Evolutionary conservation across 139 green algal genomes (phyloP).

Genomic region (Marvania coccoides): DNA sequence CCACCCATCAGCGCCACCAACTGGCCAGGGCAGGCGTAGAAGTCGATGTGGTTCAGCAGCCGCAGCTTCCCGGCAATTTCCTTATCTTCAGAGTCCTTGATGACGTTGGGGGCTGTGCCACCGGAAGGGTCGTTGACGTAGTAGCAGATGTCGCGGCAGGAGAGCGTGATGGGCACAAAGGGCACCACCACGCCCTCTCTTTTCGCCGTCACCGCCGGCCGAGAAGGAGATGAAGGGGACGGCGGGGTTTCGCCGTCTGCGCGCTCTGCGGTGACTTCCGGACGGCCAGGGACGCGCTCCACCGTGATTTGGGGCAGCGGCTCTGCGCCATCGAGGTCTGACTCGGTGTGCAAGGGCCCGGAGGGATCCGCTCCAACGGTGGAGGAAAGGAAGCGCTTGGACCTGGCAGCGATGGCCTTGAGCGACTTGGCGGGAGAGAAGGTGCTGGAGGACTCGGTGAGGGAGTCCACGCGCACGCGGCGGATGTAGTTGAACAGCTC

Average conservation of each 20-base stretch:
- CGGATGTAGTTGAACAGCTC: slow-evolving; percentile 1
- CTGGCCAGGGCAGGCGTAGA: slow-evolving; percentile 32
- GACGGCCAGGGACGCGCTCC: no score
- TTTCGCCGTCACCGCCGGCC: no score
- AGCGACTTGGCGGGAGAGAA: no score
- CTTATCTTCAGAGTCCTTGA: slow-evolving; percentile 23
- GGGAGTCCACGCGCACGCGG: not conserved
- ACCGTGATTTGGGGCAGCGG: no score
- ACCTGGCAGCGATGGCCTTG: no score
- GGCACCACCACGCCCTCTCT: slow-evolving; percentile 29
- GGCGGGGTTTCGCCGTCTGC: no score
- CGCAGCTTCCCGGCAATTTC: slow-evolving; percentile 41
- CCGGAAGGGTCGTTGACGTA: slow-evolving; percentile 53
- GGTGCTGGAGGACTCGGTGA: not conserved
- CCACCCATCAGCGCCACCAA: slow-evolving; percentile 67
- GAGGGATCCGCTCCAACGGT: no score
- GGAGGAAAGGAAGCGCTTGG: no score
- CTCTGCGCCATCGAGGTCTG: no score
- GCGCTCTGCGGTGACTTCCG: no score
- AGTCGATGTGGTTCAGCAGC: slow-evolving; percentile 48
- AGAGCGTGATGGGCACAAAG: slow-evolving; percentile 57
- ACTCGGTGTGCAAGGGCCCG: no score
- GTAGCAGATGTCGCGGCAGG: slow-evolving; percentile 52
- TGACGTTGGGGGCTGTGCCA: slow-evolving; percentile 12
- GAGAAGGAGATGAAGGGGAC: no score